Conservation (phyloP, 1,284 basidiomycete species). For the Cryptococcus floricola region DNA sequence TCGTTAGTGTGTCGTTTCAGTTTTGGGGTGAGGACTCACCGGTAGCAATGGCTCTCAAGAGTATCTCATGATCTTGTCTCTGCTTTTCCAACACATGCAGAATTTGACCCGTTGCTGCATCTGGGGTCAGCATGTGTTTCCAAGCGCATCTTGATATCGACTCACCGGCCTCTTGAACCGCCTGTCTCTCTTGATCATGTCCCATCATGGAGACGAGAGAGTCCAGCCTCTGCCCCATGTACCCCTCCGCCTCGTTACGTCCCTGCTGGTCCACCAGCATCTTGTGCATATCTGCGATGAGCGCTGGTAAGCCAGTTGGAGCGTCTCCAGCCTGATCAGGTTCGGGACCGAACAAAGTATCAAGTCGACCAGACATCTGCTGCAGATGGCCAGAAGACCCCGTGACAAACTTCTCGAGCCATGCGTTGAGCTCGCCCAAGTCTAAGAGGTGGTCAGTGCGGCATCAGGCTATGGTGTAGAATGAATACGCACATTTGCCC, state of each 20-base stretch:
- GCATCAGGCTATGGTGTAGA: neutral
- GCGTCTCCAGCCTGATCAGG: slow-evolving; percentile 1
- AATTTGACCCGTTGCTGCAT: slow-evolving; percentile 54
- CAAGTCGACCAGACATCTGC: slow-evolving; percentile 58
- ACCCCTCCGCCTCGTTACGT: slow-evolving; percentile 24
- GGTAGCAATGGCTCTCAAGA: slow-evolving; percentile 61
- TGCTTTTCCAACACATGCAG: slow-evolving; percentile 62
- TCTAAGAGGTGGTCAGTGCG: slow-evolving; percentile 22
- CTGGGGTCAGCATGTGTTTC: neutral
- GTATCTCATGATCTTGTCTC: slow-evolving; percentile 62
- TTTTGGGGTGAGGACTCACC: slow-evolving; percentile 51
- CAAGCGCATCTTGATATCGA: neutral
- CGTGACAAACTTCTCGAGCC: slow-evolving; percentile 75
- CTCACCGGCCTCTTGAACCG: slow-evolving; percentile 29
- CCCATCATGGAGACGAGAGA: slow-evolving; percentile 40
- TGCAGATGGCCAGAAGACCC: slow-evolving; percentile 68
- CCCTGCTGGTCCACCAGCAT: slow-evolving; percentile 41
- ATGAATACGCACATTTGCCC: slow-evolving; percentile 36
- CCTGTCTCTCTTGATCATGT: slow-evolving; percentile 33
- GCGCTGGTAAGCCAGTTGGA: slow-evolving; percentile 20
- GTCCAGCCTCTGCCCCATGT: slow-evolving; percentile 38
- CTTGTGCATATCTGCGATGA: slow-evolving; percentile 39
- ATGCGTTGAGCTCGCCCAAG: slow-evolving; percentile 52
- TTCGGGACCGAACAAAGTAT: slow-evolving; percentile 57
- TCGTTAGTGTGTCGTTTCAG: neutral